phyloP scores from a whole-genome alignment of 1,284 basidiomycete species.

The Moniliella sp. region DNA sequence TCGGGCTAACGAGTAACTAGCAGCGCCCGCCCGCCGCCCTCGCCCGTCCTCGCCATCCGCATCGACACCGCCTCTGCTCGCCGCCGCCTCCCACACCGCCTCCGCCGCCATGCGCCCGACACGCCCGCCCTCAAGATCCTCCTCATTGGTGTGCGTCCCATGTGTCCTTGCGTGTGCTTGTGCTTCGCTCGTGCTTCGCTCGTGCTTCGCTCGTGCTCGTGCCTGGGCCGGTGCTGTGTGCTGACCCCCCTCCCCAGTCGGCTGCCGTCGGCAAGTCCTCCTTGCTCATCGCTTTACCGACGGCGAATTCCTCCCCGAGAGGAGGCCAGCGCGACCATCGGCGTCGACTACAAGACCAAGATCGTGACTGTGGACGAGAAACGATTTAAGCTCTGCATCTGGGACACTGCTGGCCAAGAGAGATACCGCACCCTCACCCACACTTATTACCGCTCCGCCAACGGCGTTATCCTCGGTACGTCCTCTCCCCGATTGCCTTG shows the following conservation, averaged over 20 bases:
- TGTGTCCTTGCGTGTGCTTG: neutral
- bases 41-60: no score
- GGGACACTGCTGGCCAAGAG: slow-evolving; percentile 36
- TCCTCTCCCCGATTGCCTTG: slow-evolving; percentile 4
- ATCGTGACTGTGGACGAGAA: slow-evolving; percentile 36
- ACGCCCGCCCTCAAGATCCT: slow-evolving; percentile 38
- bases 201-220: neutral
- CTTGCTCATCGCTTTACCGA: slow-evolving; percentile 78
- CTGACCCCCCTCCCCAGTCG: slow-evolving; percentile 37
- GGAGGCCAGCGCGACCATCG: slow-evolving; percentile 81
- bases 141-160: slow-evolving; percentile 37
- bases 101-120: slow-evolving; percentile 5
- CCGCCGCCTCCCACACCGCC: no score
- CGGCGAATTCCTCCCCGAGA: slow-evolving; percentile 80
- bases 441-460: slow-evolving; percentile 75
- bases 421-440: slow-evolving; percentile 58
- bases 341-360: slow-evolving; percentile 40
- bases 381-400: slow-evolving; percentile 42
- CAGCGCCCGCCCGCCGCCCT: no score
- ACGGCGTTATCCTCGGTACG: slow-evolving; percentile 70
- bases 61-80: no score
- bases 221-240: neutral
- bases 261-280: slow-evolving; percentile 72
- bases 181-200: no score
- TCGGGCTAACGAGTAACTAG: no score